These are phyloP conservation scores for Globisporangium paroecandrum DNA, from an alignment of 352 stramenopile species.

Conservation along the genomic window DNA sequence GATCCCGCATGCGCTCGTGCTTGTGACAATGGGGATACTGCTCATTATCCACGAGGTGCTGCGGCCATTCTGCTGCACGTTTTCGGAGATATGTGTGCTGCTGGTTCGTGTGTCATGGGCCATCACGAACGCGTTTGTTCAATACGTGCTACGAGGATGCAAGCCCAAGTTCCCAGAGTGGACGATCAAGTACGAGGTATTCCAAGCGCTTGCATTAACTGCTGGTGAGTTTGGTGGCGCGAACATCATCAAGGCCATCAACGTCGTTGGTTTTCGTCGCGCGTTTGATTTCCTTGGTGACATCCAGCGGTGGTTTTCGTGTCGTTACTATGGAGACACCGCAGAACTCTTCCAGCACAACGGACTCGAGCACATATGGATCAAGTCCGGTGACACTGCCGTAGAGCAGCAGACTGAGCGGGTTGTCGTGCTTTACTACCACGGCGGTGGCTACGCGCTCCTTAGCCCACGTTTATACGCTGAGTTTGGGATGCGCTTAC, in stretches of 20 bases:
- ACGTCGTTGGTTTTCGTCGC: slow-evolving; percentile 9
- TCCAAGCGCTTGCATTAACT: slow-evolving; percentile 18
- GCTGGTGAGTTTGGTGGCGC: slow-evolving; percentile 19
- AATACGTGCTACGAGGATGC: slow-evolving; percentile 2
- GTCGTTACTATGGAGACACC: slow-evolving; percentile 7
- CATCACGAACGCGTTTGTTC: neutral
- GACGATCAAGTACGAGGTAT: slow-evolving; percentile 33
- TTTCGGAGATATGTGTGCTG: neutral
- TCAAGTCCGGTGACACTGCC: neutral
- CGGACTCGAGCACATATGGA: slow-evolving; percentile 45
- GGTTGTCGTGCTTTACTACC: slow-evolving; percentile 37
- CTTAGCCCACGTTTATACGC: slow-evolving; percentile 40
- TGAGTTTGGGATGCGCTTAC: slow-evolving; percentile 24
- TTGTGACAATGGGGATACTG: neutral
- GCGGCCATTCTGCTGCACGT: neutral
- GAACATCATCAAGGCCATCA: neutral
- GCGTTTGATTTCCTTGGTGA: slow-evolving; percentile 14
- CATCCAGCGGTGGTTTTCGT: slow-evolving; percentile 21
- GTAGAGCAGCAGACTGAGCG: slow-evolving; percentile 4
- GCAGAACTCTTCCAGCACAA: slow-evolving; percentile 27
- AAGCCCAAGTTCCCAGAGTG: slow-evolving; percentile 21
- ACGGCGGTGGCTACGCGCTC: slow-evolving; percentile 40
- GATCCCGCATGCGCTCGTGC: neutral
- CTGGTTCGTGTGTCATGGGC: neutral
- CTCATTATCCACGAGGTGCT: neutral